Evolutionary conservation across 2,329 filamentous ascomycete genomes (phyloP).

Genomic region (Xylaria sp.): DNA sequence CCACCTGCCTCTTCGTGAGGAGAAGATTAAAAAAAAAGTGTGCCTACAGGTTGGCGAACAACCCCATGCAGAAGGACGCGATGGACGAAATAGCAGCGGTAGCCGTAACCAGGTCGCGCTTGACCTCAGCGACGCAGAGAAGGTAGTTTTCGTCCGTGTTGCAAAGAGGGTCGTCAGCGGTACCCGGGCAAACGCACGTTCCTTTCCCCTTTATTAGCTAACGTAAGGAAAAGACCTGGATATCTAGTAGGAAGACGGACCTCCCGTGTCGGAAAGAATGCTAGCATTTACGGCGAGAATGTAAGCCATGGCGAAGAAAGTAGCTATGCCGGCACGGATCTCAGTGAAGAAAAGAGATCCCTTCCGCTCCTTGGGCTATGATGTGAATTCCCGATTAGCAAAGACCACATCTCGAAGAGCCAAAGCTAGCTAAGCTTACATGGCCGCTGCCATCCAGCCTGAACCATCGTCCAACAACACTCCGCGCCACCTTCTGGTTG

Average conservation of each 20-base stretch:
- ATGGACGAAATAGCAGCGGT: conserved; percentile 86
- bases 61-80: conserved; percentile 83
- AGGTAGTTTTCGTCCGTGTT: conserved; percentile 67
- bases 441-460: conserved; percentile 84
- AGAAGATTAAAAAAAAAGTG: background rate
- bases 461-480: conserved; percentile 77
- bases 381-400: conserved; percentile 49
- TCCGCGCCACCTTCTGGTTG: conserved; percentile 59
- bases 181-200: conserved; percentile 76
- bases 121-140: conserved; percentile 72
- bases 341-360: conserved; percentile 85
- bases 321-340: conserved; percentile 82
- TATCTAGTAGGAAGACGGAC: conserved; percentile 34
- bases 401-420: conserved; percentile 33
- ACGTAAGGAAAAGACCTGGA: conserved; percentile 59
- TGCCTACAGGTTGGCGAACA: conserved; percentile 78
- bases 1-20: conserved; percentile 21
- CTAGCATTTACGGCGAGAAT: conserved; percentile 50
- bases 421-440: conserved; percentile 63
- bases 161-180: conserved; percentile 64
- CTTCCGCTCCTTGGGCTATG: conserved; percentile 72
- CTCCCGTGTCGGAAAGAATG: conserved; percentile 48
- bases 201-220: conserved; percentile 71
- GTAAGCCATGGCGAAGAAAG: conserved; percentile 75
- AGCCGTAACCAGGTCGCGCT: conserved; percentile 83